Conservation (phyloP, 352 stramenopile genomes). For the Pythium coloratum region DNA sequence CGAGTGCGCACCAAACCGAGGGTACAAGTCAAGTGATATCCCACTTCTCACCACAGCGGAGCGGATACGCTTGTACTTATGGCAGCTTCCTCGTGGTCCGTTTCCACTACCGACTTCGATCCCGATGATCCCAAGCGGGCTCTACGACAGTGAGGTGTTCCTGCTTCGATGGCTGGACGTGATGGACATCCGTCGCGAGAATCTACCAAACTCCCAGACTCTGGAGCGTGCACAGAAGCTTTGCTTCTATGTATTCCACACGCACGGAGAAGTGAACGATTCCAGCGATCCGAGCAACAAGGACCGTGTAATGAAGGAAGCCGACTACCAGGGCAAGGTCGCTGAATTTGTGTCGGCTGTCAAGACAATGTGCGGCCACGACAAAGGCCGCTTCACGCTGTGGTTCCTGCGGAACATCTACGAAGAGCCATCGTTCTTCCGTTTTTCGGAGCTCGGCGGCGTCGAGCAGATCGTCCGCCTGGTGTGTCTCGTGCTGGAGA, state of each 20-base stretch:
- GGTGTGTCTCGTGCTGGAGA: constrained; percentile 78
- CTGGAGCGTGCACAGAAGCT: constrained; percentile 81
- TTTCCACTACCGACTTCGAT: constrained; percentile 69
- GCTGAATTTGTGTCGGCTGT: constrained; percentile 80
- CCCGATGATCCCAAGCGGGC: constrained; percentile 55
- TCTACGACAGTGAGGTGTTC: constrained; percentile 65
- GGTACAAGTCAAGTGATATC: constrained; percentile 84
- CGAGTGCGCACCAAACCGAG: constrained; percentile 78
- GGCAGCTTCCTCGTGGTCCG: constrained; percentile 75
- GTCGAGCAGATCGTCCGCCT: constrained; percentile 84
- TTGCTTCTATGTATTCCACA: constrained; percentile 85
- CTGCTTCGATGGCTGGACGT: constrained; percentile 82
- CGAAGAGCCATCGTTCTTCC: constrained; percentile 74
- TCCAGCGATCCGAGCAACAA: constrained; percentile 33
- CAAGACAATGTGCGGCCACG: constrained; percentile 86
- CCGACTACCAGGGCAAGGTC: constrained; percentile 84
- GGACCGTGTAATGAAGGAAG: constrained; percentile 64
- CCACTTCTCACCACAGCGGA: constrained; percentile 60
- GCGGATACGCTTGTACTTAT: constrained; percentile 77
- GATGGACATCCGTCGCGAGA: constrained; percentile 75
- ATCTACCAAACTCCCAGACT: constrained; percentile 73
- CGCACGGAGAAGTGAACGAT: constrained; percentile 69
- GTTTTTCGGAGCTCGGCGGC: constrained; percentile 78
- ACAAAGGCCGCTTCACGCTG: constrained; percentile 79
- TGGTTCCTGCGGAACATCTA: constrained; percentile 88